phyloP scores from a whole-genome alignment of 306 rosid species.

The Datisca glomerata region DNA sequence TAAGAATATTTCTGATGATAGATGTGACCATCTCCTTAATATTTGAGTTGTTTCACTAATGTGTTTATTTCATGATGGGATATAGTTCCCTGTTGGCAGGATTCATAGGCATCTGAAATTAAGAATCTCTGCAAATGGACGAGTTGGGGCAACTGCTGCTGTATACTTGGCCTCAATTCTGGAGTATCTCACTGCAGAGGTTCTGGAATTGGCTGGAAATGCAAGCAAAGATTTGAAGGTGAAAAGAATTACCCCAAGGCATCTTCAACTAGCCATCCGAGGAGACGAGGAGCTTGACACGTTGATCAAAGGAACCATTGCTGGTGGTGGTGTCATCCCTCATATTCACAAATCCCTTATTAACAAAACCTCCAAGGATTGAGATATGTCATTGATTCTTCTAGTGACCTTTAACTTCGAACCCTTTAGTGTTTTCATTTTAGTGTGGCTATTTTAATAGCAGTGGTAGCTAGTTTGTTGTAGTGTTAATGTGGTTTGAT shows the following conservation, averaged over 20 bases:
- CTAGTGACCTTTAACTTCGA: too few relatives aligned
- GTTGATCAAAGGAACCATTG: conserved; percentile 90
- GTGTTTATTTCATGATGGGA: not conserved
- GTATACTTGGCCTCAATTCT: conserved; percentile 91
- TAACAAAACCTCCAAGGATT: conserved; percentile 91
- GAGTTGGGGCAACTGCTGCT: conserved; percentile 96
- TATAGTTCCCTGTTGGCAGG: conserved; percentile 91
- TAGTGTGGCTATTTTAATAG: too few relatives aligned
- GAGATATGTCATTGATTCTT: not conserved
- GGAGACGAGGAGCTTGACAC: conserved; percentile 99
- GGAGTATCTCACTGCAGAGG: conserved; percentile 89
- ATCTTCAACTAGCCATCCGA: conserved; percentile 85
- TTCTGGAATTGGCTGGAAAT: conserved; percentile 90
- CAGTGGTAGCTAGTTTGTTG: too few relatives aligned
- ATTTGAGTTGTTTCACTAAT: too few relatives aligned
- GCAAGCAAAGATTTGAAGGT: conserved; percentile 95
- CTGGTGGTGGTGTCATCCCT: conserved; percentile 98
- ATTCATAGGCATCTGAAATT: conserved; percentile 83
- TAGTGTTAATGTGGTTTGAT: too few relatives aligned
- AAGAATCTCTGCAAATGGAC: conserved; percentile 72
- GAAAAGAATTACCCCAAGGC: conserved; percentile 97
- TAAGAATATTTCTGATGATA: too few relatives aligned
- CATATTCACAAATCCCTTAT: conserved; percentile 95
- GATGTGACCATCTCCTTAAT: too few relatives aligned
- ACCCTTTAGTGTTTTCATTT: too few relatives aligned